A percentile compares a stretch with the other conserved stretches of the same genome.
These are phyloP conservation scores for Pseudogymnoascus sp. DNA, from an alignment of 2,329 filamentous ascomycete species.

Conservation along the genomic window DNA sequence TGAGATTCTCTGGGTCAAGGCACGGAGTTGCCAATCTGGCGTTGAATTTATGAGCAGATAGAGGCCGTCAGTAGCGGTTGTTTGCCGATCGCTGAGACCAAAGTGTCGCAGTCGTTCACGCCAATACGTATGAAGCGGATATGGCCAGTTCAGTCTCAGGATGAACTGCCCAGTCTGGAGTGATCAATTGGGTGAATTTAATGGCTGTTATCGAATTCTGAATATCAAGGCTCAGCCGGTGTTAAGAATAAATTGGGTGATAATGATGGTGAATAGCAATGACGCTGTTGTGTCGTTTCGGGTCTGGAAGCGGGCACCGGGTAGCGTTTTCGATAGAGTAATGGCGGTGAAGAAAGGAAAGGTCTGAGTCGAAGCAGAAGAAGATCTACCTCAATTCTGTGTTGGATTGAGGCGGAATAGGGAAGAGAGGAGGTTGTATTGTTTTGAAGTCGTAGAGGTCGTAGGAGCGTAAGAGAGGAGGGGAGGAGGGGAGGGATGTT, in stretches of 20 bases:
- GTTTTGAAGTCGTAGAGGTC: background rate
- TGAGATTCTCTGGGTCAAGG: background rate
- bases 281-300: slow-evolving; percentile 3
- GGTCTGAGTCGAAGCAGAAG: background rate
- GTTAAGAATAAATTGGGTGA: slow-evolving; percentile 8
- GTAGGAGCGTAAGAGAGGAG: background rate
- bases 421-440: background rate
- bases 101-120: background rate
- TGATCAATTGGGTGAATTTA: background rate
- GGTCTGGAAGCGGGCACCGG: background rate
- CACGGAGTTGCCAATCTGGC: slow-evolving; percentile 2
- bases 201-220: background rate
- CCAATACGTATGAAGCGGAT: background rate
- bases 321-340: background rate
- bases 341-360: background rate
- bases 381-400: background rate
- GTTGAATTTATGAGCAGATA: background rate
- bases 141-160: slow-evolving; percentile 1
- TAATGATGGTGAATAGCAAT: slow-evolving; percentile 5
- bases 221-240: background rate
- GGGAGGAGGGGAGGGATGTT: slow-evolving; percentile 3
- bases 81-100: slow-evolving; percentile 6
- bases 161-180: background rate
- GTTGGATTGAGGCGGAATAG: background rate
- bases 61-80: background rate